A percentile compares a stretch with the other conserved stretches of the same genome.
Conservation (phyloP, 352 stramenopile species). For the Globisporangium emineosum region DNA sequence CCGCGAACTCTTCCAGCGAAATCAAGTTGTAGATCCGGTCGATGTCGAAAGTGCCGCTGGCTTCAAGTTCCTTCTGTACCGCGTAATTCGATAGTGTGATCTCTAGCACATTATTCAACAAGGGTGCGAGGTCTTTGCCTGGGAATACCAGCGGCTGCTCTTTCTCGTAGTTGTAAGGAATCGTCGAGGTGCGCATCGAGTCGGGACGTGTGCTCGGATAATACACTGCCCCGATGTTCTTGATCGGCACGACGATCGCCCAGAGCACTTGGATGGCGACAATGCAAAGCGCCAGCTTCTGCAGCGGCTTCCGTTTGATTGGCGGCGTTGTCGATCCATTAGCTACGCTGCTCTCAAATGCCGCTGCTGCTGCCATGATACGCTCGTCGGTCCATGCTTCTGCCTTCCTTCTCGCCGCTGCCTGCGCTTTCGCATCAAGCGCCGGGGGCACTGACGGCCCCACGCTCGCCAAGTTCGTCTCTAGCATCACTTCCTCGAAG, state of each 20-base stretch:
- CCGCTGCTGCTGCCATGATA: not conserved
- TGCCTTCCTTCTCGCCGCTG: conserved; percentile 1
- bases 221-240: conserved; percentile 37
- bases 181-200: not conserved
- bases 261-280: conserved; percentile 35
- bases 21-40: conserved; percentile 36
- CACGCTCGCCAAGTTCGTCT: conserved; percentile 13
- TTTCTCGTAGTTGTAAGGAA: conserved; percentile 4
- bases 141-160: conserved; percentile 12
- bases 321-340: not conserved
- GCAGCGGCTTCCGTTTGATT: conserved; percentile 4
- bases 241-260: conserved; percentile 33
- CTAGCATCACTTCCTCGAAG: conserved; percentile 15
- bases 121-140: conserved; percentile 24
- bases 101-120: conserved; percentile 30
- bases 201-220: conserved; percentile 33
- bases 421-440: not conserved
- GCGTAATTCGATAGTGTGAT: conserved; percentile 23
- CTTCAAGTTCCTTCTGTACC: conserved; percentile 27
- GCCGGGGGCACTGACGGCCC: conserved; percentile 8
- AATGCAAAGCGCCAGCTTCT: conserved; percentile 14
- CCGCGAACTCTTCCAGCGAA: conserved; percentile 27
- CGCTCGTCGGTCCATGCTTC: conserved; percentile 19
- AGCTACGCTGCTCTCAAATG: not conserved
- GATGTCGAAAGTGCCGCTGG: conserved; percentile 30